These are phyloP conservation scores for Fagopyrum homotropicum DNA, from an alignment of 148 eudicot genomes.

Conservation along the genomic window DNA sequence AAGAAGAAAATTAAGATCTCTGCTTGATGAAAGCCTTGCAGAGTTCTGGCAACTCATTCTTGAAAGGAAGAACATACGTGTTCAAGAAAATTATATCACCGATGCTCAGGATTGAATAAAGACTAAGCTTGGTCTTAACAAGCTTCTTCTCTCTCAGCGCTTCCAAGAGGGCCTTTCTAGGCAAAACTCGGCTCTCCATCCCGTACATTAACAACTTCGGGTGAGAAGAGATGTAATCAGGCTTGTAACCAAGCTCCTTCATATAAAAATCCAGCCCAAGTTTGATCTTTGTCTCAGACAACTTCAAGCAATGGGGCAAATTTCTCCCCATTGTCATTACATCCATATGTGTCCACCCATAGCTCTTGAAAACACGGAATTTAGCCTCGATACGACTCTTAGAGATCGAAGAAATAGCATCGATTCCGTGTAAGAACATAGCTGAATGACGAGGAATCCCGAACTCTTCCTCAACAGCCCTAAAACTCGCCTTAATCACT, in stretches of 20 bases:
- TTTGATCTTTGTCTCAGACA: constrained; percentile 21
- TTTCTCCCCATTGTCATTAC: constrained; percentile 18
- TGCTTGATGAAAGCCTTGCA: constrained; percentile 18
- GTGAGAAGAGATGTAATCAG: constrained; percentile 17
- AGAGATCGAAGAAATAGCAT: constrained; percentile 17
- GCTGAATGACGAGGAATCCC: constrained; percentile 17
- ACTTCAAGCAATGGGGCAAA: constrained; percentile 17
- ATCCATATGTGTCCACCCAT: constrained; percentile 31
- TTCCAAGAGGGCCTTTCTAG: constrained; percentile 17
- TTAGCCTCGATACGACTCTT: constrained; percentile 15
- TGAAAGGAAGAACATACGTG: constrained; percentile 18
- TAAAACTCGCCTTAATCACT: constrained; percentile 9
- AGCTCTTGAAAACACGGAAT: constrained; percentile 24
- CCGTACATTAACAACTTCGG: constrained; percentile 22
- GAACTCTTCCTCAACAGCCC: constrained; percentile 17
- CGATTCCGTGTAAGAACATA: constrained; percentile 17
- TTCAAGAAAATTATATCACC: constrained; percentile 16
- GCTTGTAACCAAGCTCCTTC: constrained; percentile 27
- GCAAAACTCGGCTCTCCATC: constrained; percentile 25
- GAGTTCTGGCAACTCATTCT: constrained; percentile 26
- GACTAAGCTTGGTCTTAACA: neutral
- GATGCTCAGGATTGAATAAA: constrained; percentile 15
- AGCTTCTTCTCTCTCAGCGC: constrained; percentile 21
- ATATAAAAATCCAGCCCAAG: constrained; percentile 17
- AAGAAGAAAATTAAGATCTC: neutral